Conservation (phyloP, 1,284 basidiomycete species). For the Austroboletus niveus region DNA sequence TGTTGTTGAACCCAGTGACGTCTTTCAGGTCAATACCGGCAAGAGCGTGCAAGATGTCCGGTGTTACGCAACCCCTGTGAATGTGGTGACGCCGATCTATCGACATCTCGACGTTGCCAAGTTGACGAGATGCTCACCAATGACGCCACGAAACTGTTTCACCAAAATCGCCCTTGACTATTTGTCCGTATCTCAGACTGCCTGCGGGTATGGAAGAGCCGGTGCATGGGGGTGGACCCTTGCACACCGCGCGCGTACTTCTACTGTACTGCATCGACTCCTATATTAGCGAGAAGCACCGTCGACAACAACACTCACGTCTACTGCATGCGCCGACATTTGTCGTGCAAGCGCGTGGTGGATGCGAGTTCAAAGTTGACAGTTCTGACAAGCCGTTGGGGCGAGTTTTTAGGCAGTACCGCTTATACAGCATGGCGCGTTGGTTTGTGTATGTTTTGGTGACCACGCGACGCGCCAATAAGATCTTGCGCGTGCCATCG, state of each 20-base stretch:
- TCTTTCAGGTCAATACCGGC: constrained; percentile 42
- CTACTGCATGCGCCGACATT: constrained; percentile 40
- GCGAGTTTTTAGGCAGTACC: neutral
- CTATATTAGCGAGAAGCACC: constrained; percentile 3
- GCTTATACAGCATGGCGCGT: neutral
- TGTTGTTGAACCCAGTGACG: constrained; percentile 48
- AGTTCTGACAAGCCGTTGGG: neutral
- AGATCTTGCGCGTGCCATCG: neutral
- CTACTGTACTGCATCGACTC: constrained; percentile 58
- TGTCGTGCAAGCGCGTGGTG: neutral
- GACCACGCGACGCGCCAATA: constrained; percentile 25
- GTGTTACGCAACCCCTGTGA: constrained; percentile 69
- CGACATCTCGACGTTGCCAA: constrained; percentile 13
- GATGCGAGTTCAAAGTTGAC: neutral
- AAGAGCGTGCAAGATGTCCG: constrained; percentile 50
- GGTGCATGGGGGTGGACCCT: constrained; percentile 59
- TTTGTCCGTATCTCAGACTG: constrained; percentile 60
- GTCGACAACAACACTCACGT: constrained; percentile 33
- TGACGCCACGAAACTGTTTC: constrained; percentile 72
- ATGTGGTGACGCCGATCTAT: neutral
- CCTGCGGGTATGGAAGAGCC: constrained; percentile 52
- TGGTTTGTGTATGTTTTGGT: constrained; percentile 26
- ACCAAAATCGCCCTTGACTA: constrained; percentile 44
- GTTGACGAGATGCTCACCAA: constrained; percentile 46
- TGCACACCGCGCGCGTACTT: constrained; percentile 64